A percentile compares a stretch with the other conserved stretches of the same genome.
These are phyloP conservation scores for Apiotrichum veenhuisii DNA, from an alignment of 1,284 basidiomycete species.

Conservation along the genomic window DNA sequence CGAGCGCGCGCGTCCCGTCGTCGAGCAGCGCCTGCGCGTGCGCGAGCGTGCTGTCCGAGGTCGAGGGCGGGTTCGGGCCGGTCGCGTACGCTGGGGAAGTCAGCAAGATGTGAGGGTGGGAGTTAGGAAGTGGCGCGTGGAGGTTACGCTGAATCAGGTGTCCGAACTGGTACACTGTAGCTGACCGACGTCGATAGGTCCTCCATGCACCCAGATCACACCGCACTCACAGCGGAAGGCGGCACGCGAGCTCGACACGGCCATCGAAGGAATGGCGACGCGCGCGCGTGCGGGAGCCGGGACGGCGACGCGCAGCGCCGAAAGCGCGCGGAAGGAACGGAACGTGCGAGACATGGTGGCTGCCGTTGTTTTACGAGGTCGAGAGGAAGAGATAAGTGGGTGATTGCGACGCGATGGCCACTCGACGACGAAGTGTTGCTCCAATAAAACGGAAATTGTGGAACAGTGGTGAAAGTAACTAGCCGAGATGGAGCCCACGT, in stretches of 20 bases:
- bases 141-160: no score
- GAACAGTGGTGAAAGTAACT: background rate
- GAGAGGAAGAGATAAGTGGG: background rate
- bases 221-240: conserved; percentile 1
- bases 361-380: background rate
- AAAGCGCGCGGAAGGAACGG: background rate
- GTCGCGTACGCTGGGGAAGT: conserved; percentile 71
- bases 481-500: background rate
- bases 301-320: background rate
- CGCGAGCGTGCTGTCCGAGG: conserved; percentile 75
- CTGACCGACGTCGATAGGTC: no score
- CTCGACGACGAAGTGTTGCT: no score
- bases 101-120: background rate
- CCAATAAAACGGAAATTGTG: background rate
- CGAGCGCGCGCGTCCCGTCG: conserved; percentile 78
- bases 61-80: conserved; percentile 70
- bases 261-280: background rate
- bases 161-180: no score
- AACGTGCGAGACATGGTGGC: conserved; percentile 1
- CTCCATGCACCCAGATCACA: background rate
- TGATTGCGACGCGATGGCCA: background rate
- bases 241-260: background rate
- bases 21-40: conserved; percentile 80
- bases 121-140: no score
- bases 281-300: background rate